phyloP scores from a whole-genome alignment of 2,329 filamentous ascomycete species.

The Fusarium protoensiforme region DNA sequence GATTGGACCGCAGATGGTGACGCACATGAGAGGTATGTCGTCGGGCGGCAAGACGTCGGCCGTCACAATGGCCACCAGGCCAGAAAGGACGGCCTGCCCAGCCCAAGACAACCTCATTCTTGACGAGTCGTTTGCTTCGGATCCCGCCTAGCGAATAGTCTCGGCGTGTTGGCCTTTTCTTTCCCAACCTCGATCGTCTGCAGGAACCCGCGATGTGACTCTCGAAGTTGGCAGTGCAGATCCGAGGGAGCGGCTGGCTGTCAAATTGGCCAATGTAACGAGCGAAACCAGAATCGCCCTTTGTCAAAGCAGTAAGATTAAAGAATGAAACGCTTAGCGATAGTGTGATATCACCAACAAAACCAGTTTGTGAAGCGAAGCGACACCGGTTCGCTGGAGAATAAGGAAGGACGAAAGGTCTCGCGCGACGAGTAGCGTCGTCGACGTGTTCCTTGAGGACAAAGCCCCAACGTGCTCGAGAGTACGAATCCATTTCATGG shows the following conservation, averaged over 20 bases:
- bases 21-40: slow-evolving; percentile 53
- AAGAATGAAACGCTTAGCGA: slow-evolving; percentile 26
- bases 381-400: slow-evolving; percentile 23
- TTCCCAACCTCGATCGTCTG: not conserved
- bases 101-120: slow-evolving; percentile 46
- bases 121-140: not conserved
- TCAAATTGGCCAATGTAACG: slow-evolving; percentile 11
- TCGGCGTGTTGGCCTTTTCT: not conserved
- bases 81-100: slow-evolving; percentile 42
- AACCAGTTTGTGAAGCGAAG: slow-evolving; percentile 20
- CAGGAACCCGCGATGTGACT: not conserved
- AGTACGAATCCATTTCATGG: slow-evolving; percentile 13
- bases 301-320: slow-evolving; percentile 7
- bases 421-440: slow-evolving; percentile 6
- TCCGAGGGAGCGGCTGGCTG: slow-evolving; percentile 4
- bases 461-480: slow-evolving; percentile 1
- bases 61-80: slow-evolving; percentile 42
- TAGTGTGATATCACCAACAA: slow-evolving; percentile 22
- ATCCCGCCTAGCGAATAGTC: not conserved
- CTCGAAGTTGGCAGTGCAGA: slow-evolving; percentile 6
- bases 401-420: slow-evolving; percentile 14
- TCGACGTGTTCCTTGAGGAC: not conserved
- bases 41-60: slow-evolving; percentile 48
- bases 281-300: slow-evolving; percentile 21
- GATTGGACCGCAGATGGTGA: slow-evolving; percentile 56